Evolutionary conservation across 257 asterid species (phyloP), one percentile per base, ranked within the genome.

Genomic region (Ophiorrhiza pumila): DNA sequence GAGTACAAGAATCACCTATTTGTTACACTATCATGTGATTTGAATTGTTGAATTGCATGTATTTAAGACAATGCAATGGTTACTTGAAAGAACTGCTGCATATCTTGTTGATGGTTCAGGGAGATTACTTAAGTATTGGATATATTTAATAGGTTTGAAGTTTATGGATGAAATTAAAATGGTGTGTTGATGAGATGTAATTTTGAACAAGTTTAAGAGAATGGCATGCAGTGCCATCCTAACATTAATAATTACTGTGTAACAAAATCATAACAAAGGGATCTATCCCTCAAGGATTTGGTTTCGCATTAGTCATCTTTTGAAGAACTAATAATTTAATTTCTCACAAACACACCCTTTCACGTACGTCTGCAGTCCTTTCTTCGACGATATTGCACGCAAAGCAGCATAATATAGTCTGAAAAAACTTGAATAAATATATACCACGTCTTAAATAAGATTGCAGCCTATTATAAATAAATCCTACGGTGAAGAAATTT

Each of bases 1-100:
- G 73, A 61, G 96, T 80, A 43, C 39, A 59, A 11, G 25, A 59
- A 23, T 60, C 27, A 53, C 65, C 47, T 7, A 34, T 29, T 29
- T 77, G 52, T 65, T 31, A 31, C 32, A 5, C 34, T 43, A 20
- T 7, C 37, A 61, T 29, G 57, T 41, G 59, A 15, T 45, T 25
- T 35, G 23, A n/a, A 41, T 5, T 43, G 13, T 37, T 7, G 41
- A 55, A 52, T 50, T 39, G 8, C 18, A 10, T 34, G 53, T 9
- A 6, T 32, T 17, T 18, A 56, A 66, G 39, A 61, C 43, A 32
- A n/a, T 53, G 56, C 2, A 8, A 10, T 64, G 39, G 27, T 25
- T 57, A 23, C 20, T 20, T 62, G 17, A 63, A 35, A 49, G 39
- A 23, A 64, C 43, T 23, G 4, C 11, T 11, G 14, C 25, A n/a